Evolutionary conservation across 2,329 filamentous ascomycete species (phyloP), one percentile per base, ranked within the genome.

Genomic region (Orbilia brochopaga): DNA sequence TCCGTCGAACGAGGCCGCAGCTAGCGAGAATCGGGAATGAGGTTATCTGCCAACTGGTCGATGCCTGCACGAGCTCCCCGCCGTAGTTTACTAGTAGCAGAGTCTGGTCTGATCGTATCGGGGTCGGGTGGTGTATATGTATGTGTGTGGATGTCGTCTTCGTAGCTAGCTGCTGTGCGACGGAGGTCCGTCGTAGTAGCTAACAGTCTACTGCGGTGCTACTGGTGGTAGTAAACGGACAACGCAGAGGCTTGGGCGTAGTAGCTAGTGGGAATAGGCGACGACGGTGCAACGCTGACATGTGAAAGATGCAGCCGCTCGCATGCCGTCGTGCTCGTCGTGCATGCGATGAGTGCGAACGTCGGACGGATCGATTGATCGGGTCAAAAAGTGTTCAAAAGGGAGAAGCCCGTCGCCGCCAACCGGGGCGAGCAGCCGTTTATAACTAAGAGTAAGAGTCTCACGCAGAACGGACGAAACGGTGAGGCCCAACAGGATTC

Each of bases 11-110:
- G 37, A 32, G 15, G 19, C 55, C 35, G 63, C 13, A n/a, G 55
- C 66, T 70, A 70, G 54, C 40, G 37, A 56, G 54, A 70, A 70
- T 64, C 37, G 32, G 66, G 66, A 70, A 70, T 70, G 66, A 70
- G 66, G 15, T 5, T 42, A 17, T 15, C 13, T 3, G 66, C 63
- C 65, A 69, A 69, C 54, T 70, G 59, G 59, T 42, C 63, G 53
- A 56, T 42, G 19, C 24, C 64, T 69, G 64, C 64, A 69, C 37
- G 37, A 42, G 37, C 37, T 42, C 37, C 37, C 37, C n/a, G n/a
- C n/a, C n/a, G n/a, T n/a, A n/a, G n/a, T n/a, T n/a, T n/a, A n/a
- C n/a, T n/a, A n/a, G n/a, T n/a, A n/a, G n/a, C n/a, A n/a, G n/a
- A n/a, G n/a, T n/a, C n/a, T n/a, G n/a, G n/a, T n/a, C n/a, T n/a